Evolutionary conservation across 306 rosid genomes (phyloP), one percentile per base, ranked within the genome.

Genomic region (Mucuna pruriens): DNA sequence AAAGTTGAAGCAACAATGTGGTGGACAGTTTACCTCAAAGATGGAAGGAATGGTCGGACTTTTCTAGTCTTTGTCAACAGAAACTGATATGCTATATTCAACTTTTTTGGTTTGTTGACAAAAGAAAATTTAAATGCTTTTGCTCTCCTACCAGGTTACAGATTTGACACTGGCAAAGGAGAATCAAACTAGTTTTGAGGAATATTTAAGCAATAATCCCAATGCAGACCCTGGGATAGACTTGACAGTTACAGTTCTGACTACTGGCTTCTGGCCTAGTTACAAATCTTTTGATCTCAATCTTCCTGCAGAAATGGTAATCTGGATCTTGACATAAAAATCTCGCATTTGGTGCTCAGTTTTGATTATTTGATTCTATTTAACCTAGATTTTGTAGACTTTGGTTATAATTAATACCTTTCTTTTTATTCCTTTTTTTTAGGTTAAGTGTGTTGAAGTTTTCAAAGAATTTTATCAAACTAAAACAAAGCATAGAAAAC

Each of bases 11-110:
- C 97, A 92, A 85, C 99, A 93, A 80, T 95, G 97, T 71, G 97
- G 99, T 63, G 95, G 91, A 7, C 97, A 93, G 89, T 95, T 95
- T 81, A 95, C 99, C 29, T 91, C 97, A 46, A 95, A 95, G 88
- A 95, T 95, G 99, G 99, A 95, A 88, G 97, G 99, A 79, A 95
- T 95, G 99, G 97, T 95, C 7, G 44, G 97, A 76, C n/a, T 76
- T 67, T 31, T 73, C 42, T 25, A 48, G 55, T 66, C 36, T 82
- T 71, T 67, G 55, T 73, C 34, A 73, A 68, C 42, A 51, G 49
- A 31, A 9, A 38, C 45, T 74, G 46, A 49, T 72, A 68, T 73
- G 17, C 55, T 15, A 22, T 40, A 23, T 42, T 39, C 49, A 57
- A 4, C 25, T 25, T 20, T 60, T 48, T 49, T 67, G 64, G 87